A percentile compares a stretch with the other conserved stretches of the same genome.
Evolutionary conservation across 1,139 yeast species (phyloP).

Genomic region (Geotrichum restrictum): DNA sequence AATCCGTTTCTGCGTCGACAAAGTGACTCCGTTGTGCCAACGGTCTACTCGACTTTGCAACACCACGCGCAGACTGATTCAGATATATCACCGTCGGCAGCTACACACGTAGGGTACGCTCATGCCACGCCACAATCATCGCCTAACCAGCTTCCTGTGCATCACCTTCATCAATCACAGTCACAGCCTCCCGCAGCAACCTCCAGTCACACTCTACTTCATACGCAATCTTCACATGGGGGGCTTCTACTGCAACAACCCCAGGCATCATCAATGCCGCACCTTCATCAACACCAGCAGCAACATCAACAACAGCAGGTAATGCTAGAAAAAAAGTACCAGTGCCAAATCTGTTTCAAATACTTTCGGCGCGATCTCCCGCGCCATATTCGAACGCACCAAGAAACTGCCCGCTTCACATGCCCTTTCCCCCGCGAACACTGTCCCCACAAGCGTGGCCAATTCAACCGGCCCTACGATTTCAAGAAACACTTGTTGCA

Average conservation of each 20-base stretch:
- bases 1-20: background rate
- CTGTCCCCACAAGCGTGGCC: conserved; percentile 60
- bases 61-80: background rate
- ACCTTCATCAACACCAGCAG: background rate
- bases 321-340: conserved; percentile 29
- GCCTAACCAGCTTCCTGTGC: background rate
- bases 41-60: background rate
- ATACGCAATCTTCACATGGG: no score
- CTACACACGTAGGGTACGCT: background rate
- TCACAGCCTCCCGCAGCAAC: conserved; percentile 5
- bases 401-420: conserved; percentile 52
- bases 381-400: conserved; percentile 64
- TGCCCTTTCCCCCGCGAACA: conserved; percentile 55
- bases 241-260: no score
- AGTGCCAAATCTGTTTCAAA: conserved; percentile 56
- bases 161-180: conserved; percentile 9
- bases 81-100: no score
- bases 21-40: background rate
- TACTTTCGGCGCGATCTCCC: conserved; percentile 59
- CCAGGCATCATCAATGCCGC: no score
- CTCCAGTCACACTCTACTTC: background rate
- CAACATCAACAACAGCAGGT: background rate
- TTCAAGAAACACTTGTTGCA: conserved; percentile 64
- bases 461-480: conserved; percentile 66
- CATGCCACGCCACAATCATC: conserved; percentile 3